Base-by-base conservation (phyloP, 768 basidiomycete genomes). In the Trametes cinnabarina region DNA sequence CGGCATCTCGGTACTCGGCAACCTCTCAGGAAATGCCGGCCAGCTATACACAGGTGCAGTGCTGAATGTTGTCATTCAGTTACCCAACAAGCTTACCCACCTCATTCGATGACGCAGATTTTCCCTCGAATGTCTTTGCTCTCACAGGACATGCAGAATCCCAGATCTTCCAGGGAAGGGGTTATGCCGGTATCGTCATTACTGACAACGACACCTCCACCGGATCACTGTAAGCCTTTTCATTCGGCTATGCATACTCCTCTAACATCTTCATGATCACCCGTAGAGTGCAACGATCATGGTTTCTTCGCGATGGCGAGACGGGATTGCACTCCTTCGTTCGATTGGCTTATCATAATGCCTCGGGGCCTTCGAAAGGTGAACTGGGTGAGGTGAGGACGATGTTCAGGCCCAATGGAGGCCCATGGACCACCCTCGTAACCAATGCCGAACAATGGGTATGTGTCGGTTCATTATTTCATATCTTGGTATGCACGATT, bases 401-500 rank as follows among this genome's bases (percentile, higher is more conserved):
- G 14, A 70, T 70, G 69, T 70, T 70, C 35, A 52, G 69, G n/a
- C 69, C 69, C 1, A 66, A 67, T 37, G 58, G 50, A 15, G 65
- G 57, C 19, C 65, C 59, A 2, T 70, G 67, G 67, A 67, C 67
- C 25, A 63, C 67, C 23, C 44, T 70, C 5, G 62, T 68, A 17
- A 67, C 69, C 1, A 70, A 68, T 32, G n/a, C 35, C 25, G 66
- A 68, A 42, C 69, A 70, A 55, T 70, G 62, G 62, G 69, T 66
- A 47, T 9, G 63, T 37, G 1, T 1, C 7, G 19, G 37, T 32
- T 39, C 9, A 39, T 8, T 10, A 11, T 0, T 26, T n/a, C n/a
- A n/a, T n/a, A 17, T 26, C 17, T 23, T 22, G 11, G 20, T 5
- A 35, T 17, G 4, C n/a, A 7, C 11, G 2, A 9, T 22, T 44